Evolutionary conservation across 2,329 filamentous ascomycete genomes (phyloP), one percentile per base, ranked within the genome.

Genomic region (Xylariaceae sp.): DNA sequence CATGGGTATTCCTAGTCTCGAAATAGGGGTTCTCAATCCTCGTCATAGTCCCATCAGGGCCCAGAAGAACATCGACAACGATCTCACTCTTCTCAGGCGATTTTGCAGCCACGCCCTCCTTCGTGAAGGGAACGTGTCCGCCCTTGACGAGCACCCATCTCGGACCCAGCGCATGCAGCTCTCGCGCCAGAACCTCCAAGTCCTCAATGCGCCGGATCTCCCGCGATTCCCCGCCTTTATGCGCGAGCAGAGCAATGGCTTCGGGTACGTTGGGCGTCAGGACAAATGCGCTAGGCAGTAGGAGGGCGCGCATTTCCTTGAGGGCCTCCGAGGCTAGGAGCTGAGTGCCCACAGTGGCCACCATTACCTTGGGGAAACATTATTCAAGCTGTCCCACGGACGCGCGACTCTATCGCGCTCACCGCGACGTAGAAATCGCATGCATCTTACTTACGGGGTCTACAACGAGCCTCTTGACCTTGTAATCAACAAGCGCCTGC

Each of bases 111-210:
- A 77, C 78, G 18, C 85, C 79, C 52, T 88, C 82, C 53, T 77
- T 80, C 4, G 81, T 86, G 64, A 97, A 82, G 1, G 93, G 92
- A n/a, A 88, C 74, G 75, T 97, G 94, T 0, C 93, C 93, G 48
- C 93, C 93, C 74, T 97, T 97, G 60, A 97, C 78, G 8, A 97
- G 80, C 35, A 97, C 88, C 77, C 88, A 92, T 64, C 83, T 82
- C 0, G 92, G 87, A 0, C 92, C 92, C 0, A 96, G 77, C 1
- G 74, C 72, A 45, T 85, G 83, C 6, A 96, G 78, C 10, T 77
- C 76, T 62, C 82, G 84, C 0, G 89, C 91, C 39, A 96, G 78
- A 0, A 74, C 69, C 65, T 91, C 85, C 47, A 97, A 74, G 49
- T 89, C 89, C 3, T 83, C 78, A 1, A 90, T 76, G 51, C 77